A percentile compares a stretch with the other conserved stretches of the same genome.
phyloP scores from a whole-genome alignment of 225 moss, liverwort and hornwort species.

The Lunularia cruciata region DNA sequence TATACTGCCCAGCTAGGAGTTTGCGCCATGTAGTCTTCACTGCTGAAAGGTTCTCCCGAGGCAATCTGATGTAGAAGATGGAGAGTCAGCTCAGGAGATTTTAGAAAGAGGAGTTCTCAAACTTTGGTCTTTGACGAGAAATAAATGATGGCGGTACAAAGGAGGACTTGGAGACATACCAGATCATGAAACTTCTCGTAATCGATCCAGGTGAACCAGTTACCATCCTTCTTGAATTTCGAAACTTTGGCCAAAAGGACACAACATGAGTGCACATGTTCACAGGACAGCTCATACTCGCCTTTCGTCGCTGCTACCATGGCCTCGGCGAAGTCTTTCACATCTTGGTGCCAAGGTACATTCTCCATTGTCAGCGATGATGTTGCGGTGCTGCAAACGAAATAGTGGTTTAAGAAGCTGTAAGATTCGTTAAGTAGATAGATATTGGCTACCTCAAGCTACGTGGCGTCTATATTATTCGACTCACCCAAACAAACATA shows the following conservation, averaged over 20 bases:
- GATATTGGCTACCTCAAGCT: too few species aligned
- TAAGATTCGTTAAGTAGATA: too few species aligned
- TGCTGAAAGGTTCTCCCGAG: conserved; percentile 66
- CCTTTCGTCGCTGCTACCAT: conserved; percentile 68
- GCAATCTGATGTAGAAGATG: conserved; percentile 52
- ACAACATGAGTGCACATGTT: conserved; percentile 96
- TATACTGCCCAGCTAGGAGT: conserved; percentile 96
- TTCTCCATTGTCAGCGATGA: conserved; percentile 96
- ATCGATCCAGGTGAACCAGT: conserved; percentile 98
- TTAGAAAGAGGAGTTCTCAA: background rate
- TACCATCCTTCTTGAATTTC: conserved; percentile 82
- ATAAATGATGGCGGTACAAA: background rate
- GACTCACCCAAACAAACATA: too few species aligned
- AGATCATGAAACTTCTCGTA: conserved; percentile 95
- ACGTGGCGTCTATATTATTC: too few species aligned
- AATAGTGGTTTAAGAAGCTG: too few species aligned
- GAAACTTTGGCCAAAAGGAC: conserved; percentile 86
- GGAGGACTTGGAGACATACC: conserved; percentile 38
- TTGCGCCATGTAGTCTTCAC: conserved; percentile 87
- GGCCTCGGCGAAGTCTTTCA: conserved; percentile 91
- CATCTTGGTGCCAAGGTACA: conserved; percentile 97
- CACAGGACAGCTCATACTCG: conserved; percentile 90
- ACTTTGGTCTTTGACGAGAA: background rate
- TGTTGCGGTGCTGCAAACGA: conserved; percentile 61
- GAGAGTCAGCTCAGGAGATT: background rate